Base-by-base conservation (phyloP, 345 rosid species). In the Gossypium thurberi region DNA sequence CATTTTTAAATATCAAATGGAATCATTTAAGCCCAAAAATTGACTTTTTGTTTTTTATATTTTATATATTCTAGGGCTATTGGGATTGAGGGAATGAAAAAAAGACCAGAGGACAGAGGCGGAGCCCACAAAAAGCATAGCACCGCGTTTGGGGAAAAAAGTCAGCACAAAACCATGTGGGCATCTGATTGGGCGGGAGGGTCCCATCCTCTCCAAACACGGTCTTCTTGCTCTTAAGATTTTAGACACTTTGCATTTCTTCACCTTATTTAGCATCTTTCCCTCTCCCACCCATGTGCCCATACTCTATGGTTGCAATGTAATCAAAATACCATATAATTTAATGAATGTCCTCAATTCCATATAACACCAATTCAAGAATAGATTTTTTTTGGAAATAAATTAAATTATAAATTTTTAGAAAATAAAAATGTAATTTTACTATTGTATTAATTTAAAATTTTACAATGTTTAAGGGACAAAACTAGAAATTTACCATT, bases 281-380 rank as follows among this genome's bases (percentile, higher is more conserved):
- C 11, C 47, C 47, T 44, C 47, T 33, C 40, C 40, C 40, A 64
- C 26, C 51, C 69, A 42, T 64, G 69, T 64, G 69, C 78, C 40
- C 40, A 5, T 33, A 33, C 48, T 8, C 2, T 1, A 44, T 10
- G 48, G 48, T 33, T 33, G 48, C 10, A 44, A 44, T 1, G 12
- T 13, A 44, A 44, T 44, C 10, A 44, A 44, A 44, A 44, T 8
- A 1, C 12, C 10, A 44, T 44, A 44, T 44, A 44, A 44, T 44
- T 8, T 8, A 33, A 5, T 33, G 0, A 33, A 33, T 33, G 40
- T 33, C 40, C 37, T 33, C 37, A 33, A 33, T 33, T 33, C 37
- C 0, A 33, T 33, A 33, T 5, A 5, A 33, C 40, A 5, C 7
- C 40, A 33, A 33, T 33, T 33, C 40, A 33, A 33, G 7, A 33